phyloP scores from a whole-genome alignment of 768 basidiomycete species.

The Collybia sordida region DNA sequence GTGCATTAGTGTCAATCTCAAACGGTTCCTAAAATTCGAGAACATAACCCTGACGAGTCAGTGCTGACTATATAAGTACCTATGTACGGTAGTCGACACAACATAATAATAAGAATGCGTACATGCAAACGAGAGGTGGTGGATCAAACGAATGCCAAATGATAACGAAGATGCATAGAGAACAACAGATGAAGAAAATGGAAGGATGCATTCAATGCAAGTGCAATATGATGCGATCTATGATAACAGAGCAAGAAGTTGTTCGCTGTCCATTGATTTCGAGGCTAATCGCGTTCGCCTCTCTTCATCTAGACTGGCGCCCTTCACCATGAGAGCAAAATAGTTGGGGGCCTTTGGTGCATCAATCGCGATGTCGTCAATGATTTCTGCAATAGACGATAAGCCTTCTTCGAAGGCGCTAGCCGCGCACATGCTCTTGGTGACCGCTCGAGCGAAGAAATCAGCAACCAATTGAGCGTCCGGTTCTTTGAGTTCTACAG shows the following conservation, averaged over 20 bases:
- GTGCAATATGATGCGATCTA: slow-evolving; percentile 36
- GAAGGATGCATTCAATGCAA: slow-evolving; percentile 25
- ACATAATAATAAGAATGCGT: neutral
- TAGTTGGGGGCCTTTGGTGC: slow-evolving; percentile 82
- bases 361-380: slow-evolving; percentile 90
- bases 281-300: slow-evolving; percentile 53
- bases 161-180: slow-evolving; percentile 7
- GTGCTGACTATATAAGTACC: slow-evolving; percentile 16
- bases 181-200: slow-evolving; percentile 16
- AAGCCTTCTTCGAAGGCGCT: slow-evolving; percentile 78
- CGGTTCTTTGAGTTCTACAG: slow-evolving; percentile 79
- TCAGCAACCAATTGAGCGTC: slow-evolving; percentile 78
- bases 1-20: too few relatives aligned
- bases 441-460: slow-evolving; percentile 64
- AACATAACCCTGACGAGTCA: slow-evolving; percentile 10
- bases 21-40: neutral
- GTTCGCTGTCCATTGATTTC: slow-evolving; percentile 61
- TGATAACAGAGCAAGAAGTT: slow-evolving; percentile 58
- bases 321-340: slow-evolving; percentile 74
- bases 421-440: slow-evolving; percentile 57
- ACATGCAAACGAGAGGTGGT: slow-evolving; percentile 8
- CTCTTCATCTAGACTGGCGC: slow-evolving; percentile 64
- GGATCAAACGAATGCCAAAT: slow-evolving; percentile 12
- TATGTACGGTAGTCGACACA: slow-evolving; percentile 14
- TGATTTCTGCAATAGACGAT: slow-evolving; percentile 61